A percentile compares a stretch with the other conserved stretches of the same genome.
Conservation (phyloP, 108 stramenopile genomes). For the Nannochloropsis oceanica region DNA sequence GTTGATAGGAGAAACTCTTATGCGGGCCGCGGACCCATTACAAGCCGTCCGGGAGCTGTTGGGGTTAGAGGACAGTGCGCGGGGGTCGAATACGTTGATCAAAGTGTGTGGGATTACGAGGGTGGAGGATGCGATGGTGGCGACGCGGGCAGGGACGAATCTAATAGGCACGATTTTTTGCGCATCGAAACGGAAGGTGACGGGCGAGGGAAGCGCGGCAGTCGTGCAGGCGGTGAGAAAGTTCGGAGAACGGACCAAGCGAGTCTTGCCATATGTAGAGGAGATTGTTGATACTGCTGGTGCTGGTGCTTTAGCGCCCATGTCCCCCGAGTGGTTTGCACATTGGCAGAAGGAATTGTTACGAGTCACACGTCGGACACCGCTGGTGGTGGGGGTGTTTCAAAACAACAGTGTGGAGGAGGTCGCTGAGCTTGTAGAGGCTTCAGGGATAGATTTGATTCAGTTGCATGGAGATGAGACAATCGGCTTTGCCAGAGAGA, state of each 20-base stretch:
- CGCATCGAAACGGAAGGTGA: slow-evolving; percentile 59
- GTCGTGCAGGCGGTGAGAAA: slow-evolving; percentile 57
- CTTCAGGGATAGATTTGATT: slow-evolving; percentile 77
- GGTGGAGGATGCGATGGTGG: slow-evolving; percentile 69
- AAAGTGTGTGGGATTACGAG: slow-evolving; percentile 90
- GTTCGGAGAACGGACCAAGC: slow-evolving; percentile 65
- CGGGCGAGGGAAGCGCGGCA: slow-evolving; percentile 19
- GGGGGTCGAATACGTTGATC: neutral
- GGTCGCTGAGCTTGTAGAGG: slow-evolving; percentile 54
- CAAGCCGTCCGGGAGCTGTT: slow-evolving; percentile 59
- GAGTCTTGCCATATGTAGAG: neutral
- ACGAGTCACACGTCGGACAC: slow-evolving; percentile 7
- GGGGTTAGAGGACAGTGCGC: neutral
- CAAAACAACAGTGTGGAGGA: slow-evolving; percentile 71
- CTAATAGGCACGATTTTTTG: slow-evolving; percentile 92
- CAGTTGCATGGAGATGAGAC: slow-evolving; percentile 93
- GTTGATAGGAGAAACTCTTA: slow-evolving; percentile 92
- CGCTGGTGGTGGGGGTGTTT: slow-evolving; percentile 63
- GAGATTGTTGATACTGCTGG: neutral
- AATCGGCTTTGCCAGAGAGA: slow-evolving; percentile 41
- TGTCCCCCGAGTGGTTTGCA: neutral
- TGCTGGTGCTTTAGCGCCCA: neutral
- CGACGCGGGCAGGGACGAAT: slow-evolving; percentile 75
- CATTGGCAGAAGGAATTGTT: neutral
- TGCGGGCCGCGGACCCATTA: slow-evolving; percentile 71